Base-by-base conservation (phyloP, 768 basidiomycete genomes). In the Suillus decipiens region DNA sequence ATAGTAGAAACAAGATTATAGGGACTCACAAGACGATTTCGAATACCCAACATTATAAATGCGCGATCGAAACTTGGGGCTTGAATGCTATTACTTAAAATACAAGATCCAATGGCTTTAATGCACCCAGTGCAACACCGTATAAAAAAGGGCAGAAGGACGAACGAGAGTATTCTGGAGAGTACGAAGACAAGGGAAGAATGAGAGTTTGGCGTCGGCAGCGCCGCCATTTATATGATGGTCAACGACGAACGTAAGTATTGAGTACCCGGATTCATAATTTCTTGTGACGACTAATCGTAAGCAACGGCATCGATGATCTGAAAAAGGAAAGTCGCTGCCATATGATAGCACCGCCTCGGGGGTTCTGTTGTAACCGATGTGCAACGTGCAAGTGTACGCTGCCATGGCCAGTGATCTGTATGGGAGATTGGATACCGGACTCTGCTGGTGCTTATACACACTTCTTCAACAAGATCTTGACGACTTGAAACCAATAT, bases 191-290 rank as follows among this genome's bases (percentile, higher is more conserved):
- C 4, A 36, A 53, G 28, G 10, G 10, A 53, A 33, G 5, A 33
- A 53, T n/a, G 31, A 5, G 5, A 53, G 19, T 12, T 43, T 53
- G 6, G 12, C 11, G 11, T 34, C 6, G 1, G 19, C 10, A n/a
- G 11, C 19, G 51, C 17, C 33, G 51, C 51, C 51, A 33, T 53
- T 53, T 53, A 53, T 53, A 53, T 53, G 19, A 34, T 6, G 19
- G 31, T 53, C 10, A 39, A 53, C 51, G 19, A 53, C 19, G 33
- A 34, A 53, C 51, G 51, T 53, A 53, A 53, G 31, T 34, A 53
- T 17, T 53, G 34, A 53, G 31, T 34, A 53, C 31, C 51, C 17
- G 51, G 31, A 15, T 19, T 45, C 8, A 11, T 53, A 34, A 33
- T 2, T 33, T 53, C n/a, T n/a, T 53, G 3, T 31, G n/a, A 53